A percentile compares a stretch with the other conserved stretches of the same genome.
phyloP scores from a whole-genome alignment of 257 asterid species.

The Eucommia ulmoides region DNA sequence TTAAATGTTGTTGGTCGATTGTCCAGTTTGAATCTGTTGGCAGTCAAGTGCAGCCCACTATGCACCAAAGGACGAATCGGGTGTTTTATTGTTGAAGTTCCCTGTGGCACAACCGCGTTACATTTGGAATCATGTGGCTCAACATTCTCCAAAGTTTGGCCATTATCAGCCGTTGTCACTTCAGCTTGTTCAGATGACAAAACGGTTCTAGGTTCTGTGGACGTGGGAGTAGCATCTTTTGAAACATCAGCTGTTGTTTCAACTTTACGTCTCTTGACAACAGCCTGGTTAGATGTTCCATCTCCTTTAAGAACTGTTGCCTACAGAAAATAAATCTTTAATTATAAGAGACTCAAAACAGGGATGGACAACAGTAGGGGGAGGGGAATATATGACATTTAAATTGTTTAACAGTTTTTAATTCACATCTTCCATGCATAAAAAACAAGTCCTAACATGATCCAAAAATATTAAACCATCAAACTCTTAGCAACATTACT shows the following conservation, averaged over 20 bases:
- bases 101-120: neutral
- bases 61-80: neutral
- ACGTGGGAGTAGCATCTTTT: neutral
- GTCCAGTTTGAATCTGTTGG: neutral
- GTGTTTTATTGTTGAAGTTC: neutral
- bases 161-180: conserved; percentile 5
- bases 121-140: neutral
- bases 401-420: neutral
- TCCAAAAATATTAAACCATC: neutral
- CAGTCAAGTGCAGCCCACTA: neutral
- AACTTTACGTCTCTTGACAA: neutral
- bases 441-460: neutral
- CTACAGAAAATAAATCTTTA: neutral
- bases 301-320: neutral
- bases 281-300: neutral
- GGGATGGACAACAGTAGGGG: neutral
- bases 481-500: neutral
- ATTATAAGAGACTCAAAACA: neutral
- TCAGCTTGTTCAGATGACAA: neutral
- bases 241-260: neutral
- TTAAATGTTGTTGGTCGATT: neutral
- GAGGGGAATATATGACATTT: neutral
- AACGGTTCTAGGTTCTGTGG: neutral
- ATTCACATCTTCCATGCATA: no score
- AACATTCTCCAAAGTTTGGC: neutral